Percentiles rank a stretch among this genome's conserved stretches.
Evolutionary conservation across 495 filamentous ascomycete species (phyloP).

Genomic region (Penicillium angulare): DNA sequence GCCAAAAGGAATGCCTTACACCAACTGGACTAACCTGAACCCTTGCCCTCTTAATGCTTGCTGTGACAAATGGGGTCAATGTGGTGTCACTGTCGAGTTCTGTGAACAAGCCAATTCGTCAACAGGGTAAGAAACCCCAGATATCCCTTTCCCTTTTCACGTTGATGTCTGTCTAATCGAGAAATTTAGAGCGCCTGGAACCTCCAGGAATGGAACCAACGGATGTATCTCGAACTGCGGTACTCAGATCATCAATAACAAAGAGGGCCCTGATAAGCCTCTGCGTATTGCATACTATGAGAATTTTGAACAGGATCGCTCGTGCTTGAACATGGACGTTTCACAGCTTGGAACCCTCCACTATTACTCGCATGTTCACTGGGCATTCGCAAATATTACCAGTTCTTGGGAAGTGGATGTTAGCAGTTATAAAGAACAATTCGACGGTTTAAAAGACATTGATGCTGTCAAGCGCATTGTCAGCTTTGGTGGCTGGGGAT

Average conservation of each 20-base stretch:
- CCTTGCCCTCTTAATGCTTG: constrained; percentile 32
- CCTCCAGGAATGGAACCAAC: constrained; percentile 26
- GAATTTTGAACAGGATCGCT: constrained; percentile 8
- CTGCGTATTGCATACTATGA: constrained; percentile 17
- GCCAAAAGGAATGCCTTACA: background rate
- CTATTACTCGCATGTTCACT: constrained; percentile 15
- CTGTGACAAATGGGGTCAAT: constrained; percentile 26
- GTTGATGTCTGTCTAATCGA: too few species aligned
- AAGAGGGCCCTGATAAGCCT: background rate
- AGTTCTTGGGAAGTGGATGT: too few species aligned
- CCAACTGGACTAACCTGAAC: background rate
- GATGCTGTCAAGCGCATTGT: constrained; percentile 35
- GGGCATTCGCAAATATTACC: constrained; percentile 4
- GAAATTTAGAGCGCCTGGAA: too few species aligned
- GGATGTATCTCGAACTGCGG: constrained; percentile 50
- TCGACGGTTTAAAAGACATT: too few species aligned
- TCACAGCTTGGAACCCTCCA: constrained; percentile 15
- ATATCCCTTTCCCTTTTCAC: too few species aligned
- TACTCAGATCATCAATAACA: constrained; percentile 28
- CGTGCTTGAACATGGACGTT: constrained; percentile 14
- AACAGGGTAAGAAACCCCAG: background rate
- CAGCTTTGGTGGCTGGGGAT: constrained; percentile 39
- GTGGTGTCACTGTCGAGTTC: constrained; percentile 9
- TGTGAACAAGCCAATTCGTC: constrained; percentile 2
- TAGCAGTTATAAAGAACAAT: too few species aligned